A percentile compares a stretch with the other conserved stretches of the same genome.
These are phyloP conservation scores for Taphrina wiesneri DNA, from an alignment of 1,139 yeast genomes.

Conservation along the genomic window DNA sequence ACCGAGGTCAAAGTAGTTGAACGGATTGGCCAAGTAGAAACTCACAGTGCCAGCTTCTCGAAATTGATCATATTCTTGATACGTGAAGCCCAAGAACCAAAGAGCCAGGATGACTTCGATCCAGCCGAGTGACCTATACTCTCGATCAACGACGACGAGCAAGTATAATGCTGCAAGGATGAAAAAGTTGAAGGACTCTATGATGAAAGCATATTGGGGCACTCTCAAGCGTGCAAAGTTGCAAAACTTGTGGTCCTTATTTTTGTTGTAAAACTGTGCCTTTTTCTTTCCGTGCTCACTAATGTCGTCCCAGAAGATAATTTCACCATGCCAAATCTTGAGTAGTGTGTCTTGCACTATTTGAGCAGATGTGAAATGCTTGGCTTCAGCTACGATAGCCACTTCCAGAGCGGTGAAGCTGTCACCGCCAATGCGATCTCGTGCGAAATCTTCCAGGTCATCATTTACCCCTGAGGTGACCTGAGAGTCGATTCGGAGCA, in stretches of 20 bases:
- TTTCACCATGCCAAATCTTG: constrained; percentile 46
- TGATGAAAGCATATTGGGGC: constrained; percentile 44
- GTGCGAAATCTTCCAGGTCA: background rate
- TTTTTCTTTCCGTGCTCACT: constrained; percentile 41
- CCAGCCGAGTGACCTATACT: constrained; percentile 34
- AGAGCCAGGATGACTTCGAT: constrained; percentile 43
- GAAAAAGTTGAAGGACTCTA: constrained; percentile 45
- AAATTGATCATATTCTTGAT: constrained; percentile 45
- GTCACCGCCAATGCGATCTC: constrained; percentile 13
- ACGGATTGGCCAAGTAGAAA: constrained; percentile 44
- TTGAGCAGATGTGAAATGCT: constrained; percentile 43
- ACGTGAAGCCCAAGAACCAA: constrained; percentile 46
- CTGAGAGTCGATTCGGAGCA: constrained; percentile 1
- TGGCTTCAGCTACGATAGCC: constrained; percentile 43
- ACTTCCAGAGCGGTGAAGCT: constrained; percentile 43
- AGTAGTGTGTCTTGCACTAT: constrained; percentile 43
- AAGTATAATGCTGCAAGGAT: constrained; percentile 43
- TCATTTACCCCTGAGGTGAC: background rate
- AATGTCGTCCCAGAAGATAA: constrained; percentile 46
- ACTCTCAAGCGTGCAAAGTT: constrained; percentile 44
- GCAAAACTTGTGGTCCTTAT: constrained; percentile 39
- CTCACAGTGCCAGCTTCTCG: constrained; percentile 44
- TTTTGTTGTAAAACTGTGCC: constrained; percentile 41
- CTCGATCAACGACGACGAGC: constrained; percentile 38
- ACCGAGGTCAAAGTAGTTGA: constrained; percentile 44